These are phyloP conservation scores for Chlamydomonas applanata DNA, from an alignment of 139 green algal genomes.

Conservation along the genomic window DNA sequence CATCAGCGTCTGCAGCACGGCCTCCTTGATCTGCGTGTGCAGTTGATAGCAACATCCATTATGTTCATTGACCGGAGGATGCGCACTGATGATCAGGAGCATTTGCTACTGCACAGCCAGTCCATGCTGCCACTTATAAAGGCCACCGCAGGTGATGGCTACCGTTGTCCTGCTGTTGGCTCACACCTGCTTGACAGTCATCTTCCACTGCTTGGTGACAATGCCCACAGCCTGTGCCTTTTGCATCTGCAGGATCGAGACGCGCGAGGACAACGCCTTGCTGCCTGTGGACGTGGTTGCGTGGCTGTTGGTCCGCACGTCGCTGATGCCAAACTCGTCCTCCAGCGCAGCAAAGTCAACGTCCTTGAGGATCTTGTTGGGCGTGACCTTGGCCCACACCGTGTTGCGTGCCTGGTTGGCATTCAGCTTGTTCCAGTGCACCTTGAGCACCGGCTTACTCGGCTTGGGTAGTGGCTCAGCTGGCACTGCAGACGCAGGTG, in stretches of 20 bases:
- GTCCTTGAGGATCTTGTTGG: conserved; percentile 7
- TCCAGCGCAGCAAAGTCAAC: conserved; percentile 38
- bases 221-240: conserved; percentile 36
- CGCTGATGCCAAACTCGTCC: conserved; percentile 33
- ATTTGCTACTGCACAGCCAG: no score
- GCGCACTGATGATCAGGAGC: no score
- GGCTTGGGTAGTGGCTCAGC: neutral
- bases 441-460: conserved; percentile 33
- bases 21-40: conserved; percentile 19
- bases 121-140: no score
- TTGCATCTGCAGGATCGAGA: conserved; percentile 25
- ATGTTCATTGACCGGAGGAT: neutral
- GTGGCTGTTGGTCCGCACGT: neutral
- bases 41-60: neutral
- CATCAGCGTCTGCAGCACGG: conserved; percentile 5
- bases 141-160: no score
- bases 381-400: conserved; percentile 25
- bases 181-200: conserved; percentile 21
- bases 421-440: conserved; percentile 45
- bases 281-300: neutral
- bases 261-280: neutral
- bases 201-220: conserved; percentile 24
- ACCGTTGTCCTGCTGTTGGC: neutral
- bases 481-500: conserved; percentile 1
- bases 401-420: conserved; percentile 23